These are phyloP conservation scores for Jimgerdemannia lactiflua DNA, from an alignment of 192 early-diverging fungal species.

Conservation along the genomic window DNA sequence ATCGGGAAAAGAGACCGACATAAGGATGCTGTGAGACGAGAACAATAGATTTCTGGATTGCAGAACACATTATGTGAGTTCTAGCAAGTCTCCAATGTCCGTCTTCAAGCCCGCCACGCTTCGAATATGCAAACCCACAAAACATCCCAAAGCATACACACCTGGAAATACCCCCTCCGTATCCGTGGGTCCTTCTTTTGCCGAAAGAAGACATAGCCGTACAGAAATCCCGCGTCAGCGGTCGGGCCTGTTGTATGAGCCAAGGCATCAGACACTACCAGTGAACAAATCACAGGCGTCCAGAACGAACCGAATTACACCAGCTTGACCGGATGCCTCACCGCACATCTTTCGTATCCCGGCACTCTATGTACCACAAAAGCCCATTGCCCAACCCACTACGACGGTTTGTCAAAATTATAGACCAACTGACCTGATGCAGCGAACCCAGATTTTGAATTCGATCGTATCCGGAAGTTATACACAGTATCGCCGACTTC, in stretches of 20 bases:
- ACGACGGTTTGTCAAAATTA: too few species aligned
- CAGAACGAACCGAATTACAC: too few species aligned
- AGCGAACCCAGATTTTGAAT: constrained; percentile 44
- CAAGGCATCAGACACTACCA: too few species aligned
- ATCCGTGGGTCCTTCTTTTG: constrained; percentile 86
- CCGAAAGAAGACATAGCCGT: constrained; percentile 95
- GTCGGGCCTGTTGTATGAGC: constrained; percentile 37
- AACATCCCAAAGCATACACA: constrained; percentile 14
- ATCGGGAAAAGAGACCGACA: constrained; percentile 79
- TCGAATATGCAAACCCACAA: background rate
- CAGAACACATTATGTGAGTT: too few species aligned
- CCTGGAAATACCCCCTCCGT: constrained; percentile 89
- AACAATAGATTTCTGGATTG: constrained; percentile 74
- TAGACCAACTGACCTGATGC: constrained; percentile 35
- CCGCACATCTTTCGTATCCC: too few species aligned
- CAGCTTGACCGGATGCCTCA: too few species aligned
- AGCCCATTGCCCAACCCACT: too few species aligned
- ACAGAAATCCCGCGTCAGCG: constrained; percentile 56
- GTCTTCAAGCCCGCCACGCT: too few species aligned
- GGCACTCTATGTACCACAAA: too few species aligned
- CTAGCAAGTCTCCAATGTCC: too few species aligned
- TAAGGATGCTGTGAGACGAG: constrained; percentile 86
- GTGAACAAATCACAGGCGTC: too few species aligned
- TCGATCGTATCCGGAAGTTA: constrained; percentile 68
- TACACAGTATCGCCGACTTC: constrained; percentile 73